Percentiles rank a stretch among this genome's conserved stretches.
These are phyloP conservation scores for Nitzschia sp. DNA, from an alignment of 108 stramenopile genomes.

Conservation along the genomic window DNA sequence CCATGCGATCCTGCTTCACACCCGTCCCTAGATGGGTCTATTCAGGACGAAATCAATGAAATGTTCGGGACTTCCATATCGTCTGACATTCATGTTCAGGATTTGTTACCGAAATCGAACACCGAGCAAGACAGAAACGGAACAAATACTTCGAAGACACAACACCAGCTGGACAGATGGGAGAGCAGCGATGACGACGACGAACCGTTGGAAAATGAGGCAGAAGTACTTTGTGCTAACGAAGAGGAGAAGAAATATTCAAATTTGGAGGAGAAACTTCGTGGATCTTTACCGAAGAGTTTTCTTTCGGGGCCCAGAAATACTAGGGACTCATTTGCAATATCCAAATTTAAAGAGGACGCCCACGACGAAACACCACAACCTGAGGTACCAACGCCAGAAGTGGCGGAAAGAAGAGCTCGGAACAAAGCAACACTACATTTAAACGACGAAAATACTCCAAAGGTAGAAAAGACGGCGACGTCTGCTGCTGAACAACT, in stretches of 20 bases:
- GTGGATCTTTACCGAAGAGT: background rate
- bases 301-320: background rate
- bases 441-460: background rate
- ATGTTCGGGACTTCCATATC: background rate
- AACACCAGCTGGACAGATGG: background rate
- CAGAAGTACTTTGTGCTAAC: background rate
- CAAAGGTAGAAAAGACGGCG: background rate
- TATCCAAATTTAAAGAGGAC: background rate
- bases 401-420: too few relatives aligned
- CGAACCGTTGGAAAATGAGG: background rate
- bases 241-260: background rate
- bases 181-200: background rate
- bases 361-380: background rate
- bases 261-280: background rate
- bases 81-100: background rate
- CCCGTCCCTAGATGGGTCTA: too few relatives aligned
- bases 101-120: background rate
- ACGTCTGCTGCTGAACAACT: background rate
- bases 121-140: background rate
- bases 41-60: slow-evolving; percentile 4
- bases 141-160: background rate
- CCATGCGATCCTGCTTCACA: too few relatives aligned
- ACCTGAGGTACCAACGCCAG: too few relatives aligned
- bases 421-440: background rate
- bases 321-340: background rate